Conservation (phyloP, 202 grass and related monocot species). For the Sporobolus alterniflorus region DNA sequence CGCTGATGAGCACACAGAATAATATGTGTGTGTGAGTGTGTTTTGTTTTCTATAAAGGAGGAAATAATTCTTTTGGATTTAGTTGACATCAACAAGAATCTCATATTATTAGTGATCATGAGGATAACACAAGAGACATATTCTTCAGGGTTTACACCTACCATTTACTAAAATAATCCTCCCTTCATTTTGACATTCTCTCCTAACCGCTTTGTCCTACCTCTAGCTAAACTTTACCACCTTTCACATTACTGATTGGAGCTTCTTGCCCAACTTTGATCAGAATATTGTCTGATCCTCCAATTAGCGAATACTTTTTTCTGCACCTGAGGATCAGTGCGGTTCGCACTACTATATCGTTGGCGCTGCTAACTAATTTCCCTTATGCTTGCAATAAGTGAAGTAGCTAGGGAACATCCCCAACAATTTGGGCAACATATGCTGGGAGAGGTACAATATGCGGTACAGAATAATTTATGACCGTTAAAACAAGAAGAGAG, state of each 20-base stretch:
- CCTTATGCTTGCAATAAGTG: not conserved
- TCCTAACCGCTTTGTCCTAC: not conserved
- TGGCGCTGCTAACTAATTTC: constrained; percentile 1
- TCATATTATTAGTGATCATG: not conserved
- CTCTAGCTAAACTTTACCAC: not conserved
- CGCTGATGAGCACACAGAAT: too few relatives aligned
- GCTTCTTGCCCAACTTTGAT: constrained; percentile 28
- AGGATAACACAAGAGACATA: constrained; percentile 19
- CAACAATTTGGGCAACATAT: not conserved
- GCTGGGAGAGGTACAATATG: not conserved
- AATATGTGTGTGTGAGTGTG: too few relatives aligned
- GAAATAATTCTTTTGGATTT: too few relatives aligned
- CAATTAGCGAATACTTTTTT: constrained; percentile 5
- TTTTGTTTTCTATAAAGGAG: too few relatives aligned
- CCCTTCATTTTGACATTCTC: constrained; percentile 34
- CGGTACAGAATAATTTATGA: not conserved
- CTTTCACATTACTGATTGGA: constrained; percentile 11
- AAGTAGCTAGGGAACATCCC: not conserved
- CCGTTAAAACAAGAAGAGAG: not conserved
- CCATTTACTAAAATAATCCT: constrained; percentile 30
- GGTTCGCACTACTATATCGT: not conserved
- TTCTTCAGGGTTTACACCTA: constrained; percentile 9
- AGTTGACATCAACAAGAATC: too few relatives aligned
- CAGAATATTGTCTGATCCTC: constrained; percentile 1
- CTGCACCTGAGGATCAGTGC: not conserved